Percentiles rank a stretch among this genome's conserved stretches.
These are phyloP conservation scores for Eucalyptus curtisii DNA, from an alignment of 345 rosid genomes.

Conservation along the genomic window DNA sequence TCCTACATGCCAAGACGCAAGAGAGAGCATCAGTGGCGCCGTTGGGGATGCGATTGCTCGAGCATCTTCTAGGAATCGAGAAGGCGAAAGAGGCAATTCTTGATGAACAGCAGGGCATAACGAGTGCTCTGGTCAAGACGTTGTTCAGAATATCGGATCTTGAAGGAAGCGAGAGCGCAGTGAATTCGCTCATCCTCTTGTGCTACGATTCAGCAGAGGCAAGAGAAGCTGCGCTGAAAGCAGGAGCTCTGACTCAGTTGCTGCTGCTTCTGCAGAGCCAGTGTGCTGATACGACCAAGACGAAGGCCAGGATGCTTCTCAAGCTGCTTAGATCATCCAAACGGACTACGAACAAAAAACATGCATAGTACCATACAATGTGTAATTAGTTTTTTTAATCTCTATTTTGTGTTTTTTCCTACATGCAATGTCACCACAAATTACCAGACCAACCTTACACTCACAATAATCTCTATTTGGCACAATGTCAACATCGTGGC, in stretches of 20 bases:
- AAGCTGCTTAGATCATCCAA: background rate
- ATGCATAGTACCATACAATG: background rate
- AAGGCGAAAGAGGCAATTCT: conserved; percentile 21
- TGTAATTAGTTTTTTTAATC: background rate
- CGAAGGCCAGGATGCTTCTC: conserved; percentile 4
- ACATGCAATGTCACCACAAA: background rate
- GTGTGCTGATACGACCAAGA: background rate
- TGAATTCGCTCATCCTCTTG: conserved; percentile 20
- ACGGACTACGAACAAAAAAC: background rate
- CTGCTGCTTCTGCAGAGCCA: conserved; percentile 7
- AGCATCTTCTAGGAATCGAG: conserved; percentile 13
- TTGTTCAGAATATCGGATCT: conserved; percentile 54
- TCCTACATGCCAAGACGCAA: background rate
- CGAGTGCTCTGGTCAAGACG: conserved; percentile 27
- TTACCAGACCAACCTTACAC: background rate
- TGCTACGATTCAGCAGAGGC: conserved; percentile 30
- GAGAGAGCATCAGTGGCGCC: conserved; percentile 12
- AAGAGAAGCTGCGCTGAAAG: background rate
- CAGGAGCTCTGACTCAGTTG: conserved; percentile 3
- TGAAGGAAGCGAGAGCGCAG: conserved; percentile 42
- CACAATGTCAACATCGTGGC: background rate
- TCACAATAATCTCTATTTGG: background rate
- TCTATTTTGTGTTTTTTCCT: background rate
- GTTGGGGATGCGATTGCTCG: conserved; percentile 16
- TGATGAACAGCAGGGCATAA: conserved; percentile 12